These are phyloP conservation scores for Leishmania arabica DNA, from an alignment of 208 protist species.

Conservation along the genomic window DNA sequence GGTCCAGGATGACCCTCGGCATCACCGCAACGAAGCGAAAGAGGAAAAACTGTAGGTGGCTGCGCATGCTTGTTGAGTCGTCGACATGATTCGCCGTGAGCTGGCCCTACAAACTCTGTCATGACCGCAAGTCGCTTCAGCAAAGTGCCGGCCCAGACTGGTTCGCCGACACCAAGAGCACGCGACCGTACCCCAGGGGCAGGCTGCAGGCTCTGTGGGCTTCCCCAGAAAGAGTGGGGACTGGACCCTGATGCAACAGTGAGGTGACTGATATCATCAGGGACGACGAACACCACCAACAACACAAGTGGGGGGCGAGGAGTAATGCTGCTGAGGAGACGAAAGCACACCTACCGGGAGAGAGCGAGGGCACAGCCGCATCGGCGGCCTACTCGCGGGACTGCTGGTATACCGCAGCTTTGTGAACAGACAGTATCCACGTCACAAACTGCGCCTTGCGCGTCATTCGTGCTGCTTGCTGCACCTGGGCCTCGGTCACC, in stretches of 20 bases:
- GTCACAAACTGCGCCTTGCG: slow-evolving; percentile 32
- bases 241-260: background rate
- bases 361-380: background rate
- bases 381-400: background rate
- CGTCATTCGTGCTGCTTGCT: slow-evolving; percentile 18
- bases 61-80: background rate
- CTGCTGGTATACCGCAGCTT: background rate
- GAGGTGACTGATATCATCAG: background rate
- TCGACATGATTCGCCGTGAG: background rate
- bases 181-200: too few relatives aligned
- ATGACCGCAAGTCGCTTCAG: background rate
- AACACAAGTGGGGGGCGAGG: background rate
- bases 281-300: background rate
- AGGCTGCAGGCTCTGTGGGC: background rate
- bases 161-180: background rate
- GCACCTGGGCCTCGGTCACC: slow-evolving; percentile 11
- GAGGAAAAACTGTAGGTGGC: background rate
- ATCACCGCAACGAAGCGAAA: background rate
- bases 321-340: background rate
- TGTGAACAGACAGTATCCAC: slow-evolving; percentile 21
- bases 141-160: background rate
- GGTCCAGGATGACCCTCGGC: background rate
- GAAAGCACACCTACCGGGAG: background rate
- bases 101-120: background rate
- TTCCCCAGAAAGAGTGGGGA: background rate